Evolutionary conservation across 345 rosid genomes (phyloP), one percentile per base, ranked within the genome.

Genomic region (Toxicodendron radicans): DNA sequence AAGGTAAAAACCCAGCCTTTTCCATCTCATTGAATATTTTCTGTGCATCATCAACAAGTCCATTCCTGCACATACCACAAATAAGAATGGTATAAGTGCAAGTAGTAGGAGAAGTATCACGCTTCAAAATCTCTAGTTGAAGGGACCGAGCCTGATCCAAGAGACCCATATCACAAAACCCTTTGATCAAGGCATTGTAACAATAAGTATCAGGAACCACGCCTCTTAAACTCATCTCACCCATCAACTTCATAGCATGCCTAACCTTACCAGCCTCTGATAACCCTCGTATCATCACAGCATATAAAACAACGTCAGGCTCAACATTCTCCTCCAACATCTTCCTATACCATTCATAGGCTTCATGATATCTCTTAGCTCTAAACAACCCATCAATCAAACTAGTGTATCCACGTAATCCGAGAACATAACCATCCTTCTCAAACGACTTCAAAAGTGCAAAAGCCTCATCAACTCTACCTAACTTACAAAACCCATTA

Each of bases 181-280:
- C 96, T 82, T 90, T 88, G 75, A 93, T 90, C 79, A 95, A 70
- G 79, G 91, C 94, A 84, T 95, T 95, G 72, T 93, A 95, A 82
- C 96, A 91, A 59, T 71, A 63, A 9, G 90, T 85, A 83, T 93
- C 91, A 21, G 98, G 99, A 58, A 24, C 72, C 41, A 89, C 59
- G 46, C 93, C 93, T 64, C 81, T 87, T 64, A 85, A 82, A 13
- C 82, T 73, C 98, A 95, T 95, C 83, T 91, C 91, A 51, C 70
- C 65, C 76, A 91, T 73, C 82, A 95, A 78, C 70, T 54, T 64
- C 80, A 90, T 33, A 1, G 91, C 98, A 79, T 84, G 82, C 21
- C 74, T 67, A 75, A 89, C 72, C 84, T 79, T 79, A 58, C 94
- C 89, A 8, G 83, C 85, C 71, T 85, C 81, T 20, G 81, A 77